Conservation (phyloP, 2,329 filamentous ascomycete species). For the Sphaerulina populicola region DNA sequence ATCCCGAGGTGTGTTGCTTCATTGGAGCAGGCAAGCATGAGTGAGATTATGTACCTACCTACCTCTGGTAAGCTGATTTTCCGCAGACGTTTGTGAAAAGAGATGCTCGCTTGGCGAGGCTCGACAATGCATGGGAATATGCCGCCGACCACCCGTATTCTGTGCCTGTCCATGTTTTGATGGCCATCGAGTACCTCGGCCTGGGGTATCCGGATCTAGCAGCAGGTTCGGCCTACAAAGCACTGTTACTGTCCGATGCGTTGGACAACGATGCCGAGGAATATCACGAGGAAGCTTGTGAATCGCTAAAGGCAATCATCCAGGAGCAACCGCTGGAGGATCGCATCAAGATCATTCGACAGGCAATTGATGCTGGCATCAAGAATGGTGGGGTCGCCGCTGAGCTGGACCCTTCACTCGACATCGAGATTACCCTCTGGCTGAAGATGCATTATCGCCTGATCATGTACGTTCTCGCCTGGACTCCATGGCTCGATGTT, state of each 20-base stretch:
- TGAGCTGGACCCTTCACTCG: conserved; percentile 20
- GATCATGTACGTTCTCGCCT: conserved; percentile 17
- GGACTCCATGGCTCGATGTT: neutral
- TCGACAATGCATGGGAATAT: conserved; percentile 12
- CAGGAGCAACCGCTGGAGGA: conserved; percentile 34
- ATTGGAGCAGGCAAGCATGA: neutral
- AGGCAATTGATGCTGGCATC: conserved; percentile 18
- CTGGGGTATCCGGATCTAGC: conserved; percentile 86
- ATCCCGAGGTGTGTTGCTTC: conserved; percentile 19
- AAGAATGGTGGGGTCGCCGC: conserved; percentile 12
- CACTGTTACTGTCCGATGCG: conserved; percentile 78
- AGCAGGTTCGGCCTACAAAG: conserved; percentile 80
- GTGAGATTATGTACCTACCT: too few species aligned
- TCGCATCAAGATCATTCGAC: conserved; percentile 25
- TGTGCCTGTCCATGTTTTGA: conserved; percentile 38
- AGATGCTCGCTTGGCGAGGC: conserved; percentile 9
- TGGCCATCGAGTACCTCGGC: conserved; percentile 61
- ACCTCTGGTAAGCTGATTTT: conserved; percentile 17
- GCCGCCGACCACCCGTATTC: conserved; percentile 17
- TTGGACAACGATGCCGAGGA: conserved; percentile 70
- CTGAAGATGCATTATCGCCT: conserved; percentile 32
- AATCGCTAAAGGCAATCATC: conserved; percentile 34
- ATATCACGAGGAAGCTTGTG: conserved; percentile 62
- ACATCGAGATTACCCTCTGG: conserved; percentile 40
- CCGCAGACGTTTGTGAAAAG: conserved; percentile 8